These are phyloP conservation scores for Rhodosporidiobolus sp. DNA, from an alignment of 768 basidiomycete species.

Conservation along the genomic window DNA sequence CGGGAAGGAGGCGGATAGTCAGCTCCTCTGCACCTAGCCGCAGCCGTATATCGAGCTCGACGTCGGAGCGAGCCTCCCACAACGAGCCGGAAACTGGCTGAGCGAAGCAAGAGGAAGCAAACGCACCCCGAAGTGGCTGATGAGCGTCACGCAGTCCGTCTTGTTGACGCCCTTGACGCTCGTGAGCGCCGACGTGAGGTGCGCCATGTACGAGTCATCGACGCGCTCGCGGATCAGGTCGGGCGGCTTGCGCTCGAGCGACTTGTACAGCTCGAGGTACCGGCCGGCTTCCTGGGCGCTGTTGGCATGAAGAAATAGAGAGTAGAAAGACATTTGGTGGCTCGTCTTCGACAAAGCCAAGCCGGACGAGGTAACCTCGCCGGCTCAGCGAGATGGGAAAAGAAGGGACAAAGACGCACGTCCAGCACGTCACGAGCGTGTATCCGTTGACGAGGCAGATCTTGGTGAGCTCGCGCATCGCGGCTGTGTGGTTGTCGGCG, in stretches of 20 bases:
- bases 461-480: conserved; percentile 90
- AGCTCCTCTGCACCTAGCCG: no score
- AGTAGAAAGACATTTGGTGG: no score
- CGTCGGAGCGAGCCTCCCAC: not conserved
- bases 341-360: no score
- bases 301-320: conserved; percentile 1
- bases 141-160: conserved; percentile 90
- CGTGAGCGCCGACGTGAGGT: conserved; percentile 77
- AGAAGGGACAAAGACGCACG: conserved; percentile 54
- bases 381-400: no score
- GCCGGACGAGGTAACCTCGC: not conserved
- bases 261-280: conserved; percentile 86
- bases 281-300: conserved; percentile 88
- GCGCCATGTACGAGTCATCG: conserved; percentile 79
- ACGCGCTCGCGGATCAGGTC: conserved; percentile 90
- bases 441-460: conserved; percentile 79
- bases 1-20: not conserved
- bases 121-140: conserved; percentile 84
- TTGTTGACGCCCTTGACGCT: conserved; percentile 92
- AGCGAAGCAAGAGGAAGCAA: no score
- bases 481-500: conserved; percentile 84
- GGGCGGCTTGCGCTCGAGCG: conserved; percentile 88
- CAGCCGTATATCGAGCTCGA: no score
- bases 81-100: no score
- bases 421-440: conserved; percentile 88